Percentiles rank a stretch among this genome's conserved stretches.
Conservation (phyloP, 2,329 filamentous ascomycete genomes). For the Grosmannia clavigera region DNA sequence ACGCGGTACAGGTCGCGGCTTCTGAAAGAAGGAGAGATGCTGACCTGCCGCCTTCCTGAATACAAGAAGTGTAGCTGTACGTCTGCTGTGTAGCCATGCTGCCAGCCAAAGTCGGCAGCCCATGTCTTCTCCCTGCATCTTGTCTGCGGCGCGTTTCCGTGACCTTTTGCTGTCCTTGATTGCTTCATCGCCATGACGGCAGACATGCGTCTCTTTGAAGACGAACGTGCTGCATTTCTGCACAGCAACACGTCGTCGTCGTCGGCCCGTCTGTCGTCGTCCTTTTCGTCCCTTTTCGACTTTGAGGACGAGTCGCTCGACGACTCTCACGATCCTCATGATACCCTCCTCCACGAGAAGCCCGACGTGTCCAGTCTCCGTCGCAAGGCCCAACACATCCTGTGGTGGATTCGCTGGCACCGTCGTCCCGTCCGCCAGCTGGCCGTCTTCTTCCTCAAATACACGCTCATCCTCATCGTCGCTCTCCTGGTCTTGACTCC, state of each 20-base stretch:
- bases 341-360: neutral
- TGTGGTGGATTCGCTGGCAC: neutral
- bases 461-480: constrained; percentile 34
- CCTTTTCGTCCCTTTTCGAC: neutral
- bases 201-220: neutral
- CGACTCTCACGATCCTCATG: neutral
- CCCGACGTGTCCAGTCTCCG: neutral
- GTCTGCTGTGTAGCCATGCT: neutral
- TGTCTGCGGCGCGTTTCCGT: neutral
- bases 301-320: neutral
- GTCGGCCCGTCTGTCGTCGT: neutral
- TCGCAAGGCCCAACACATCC: neutral
- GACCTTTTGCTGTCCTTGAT: neutral
- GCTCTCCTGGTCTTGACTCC: constrained; percentile 23
- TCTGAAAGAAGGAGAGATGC: neutral
- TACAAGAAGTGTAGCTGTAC: neutral
- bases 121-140: neutral
- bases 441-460: neutral
- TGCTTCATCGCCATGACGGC: neutral
- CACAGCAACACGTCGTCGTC: neutral
- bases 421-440: neutral
- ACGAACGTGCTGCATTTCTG: constrained; percentile 5
- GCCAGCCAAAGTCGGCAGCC: neutral
- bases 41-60: neutral
- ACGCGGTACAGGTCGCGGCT: neutral